Base-by-base conservation (phyloP, 2,329 filamentous ascomycete species). In the Diaporthe vaccinii region DNA sequence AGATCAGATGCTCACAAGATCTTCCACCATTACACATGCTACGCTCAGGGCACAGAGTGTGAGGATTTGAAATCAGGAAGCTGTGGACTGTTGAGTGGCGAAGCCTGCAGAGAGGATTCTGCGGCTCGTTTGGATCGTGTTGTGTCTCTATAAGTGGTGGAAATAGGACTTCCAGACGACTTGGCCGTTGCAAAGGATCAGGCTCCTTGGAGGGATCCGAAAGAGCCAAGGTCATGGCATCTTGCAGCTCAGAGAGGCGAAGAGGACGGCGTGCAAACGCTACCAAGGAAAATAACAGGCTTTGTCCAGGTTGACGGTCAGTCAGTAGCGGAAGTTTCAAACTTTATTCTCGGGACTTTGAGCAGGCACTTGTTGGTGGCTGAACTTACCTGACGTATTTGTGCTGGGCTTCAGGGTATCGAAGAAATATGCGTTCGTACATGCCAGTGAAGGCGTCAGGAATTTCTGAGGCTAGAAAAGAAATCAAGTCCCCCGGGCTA, bases 311-410 rank as follows among this genome's bases (percentile, higher is more conserved):
- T 53, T 20, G 2, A 7, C 9, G 20, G 1, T 9, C 25, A 55
- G 53, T 31, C 4, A 53, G 49, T 9, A 14, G 9, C 25, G n/a
- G n/a, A 15, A n/a, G 2, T 5, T 53, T 31, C 3, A n/a, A 7
- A 8, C 7, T 4, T 1, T 6, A 17, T 15, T 7, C 14, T 17
- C 25, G 1, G 5, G 6, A 17, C 15, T 15, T 0, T 14, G 0
- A 55, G 2, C 53, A 55, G 0, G 17, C 9, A 12, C 1, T 55
- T 4, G 2, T 6, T 25, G 4, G 3, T 2, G 7, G 34, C 34
- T 34, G 31, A 14, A 15, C 53, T 28, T 31, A 55, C 53, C 25
- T 55, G 53, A 55, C 53, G 14, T 55, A 55, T 31, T 31, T 28
- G 10, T 28, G 53, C 25, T 55, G 25, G 25, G 25, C 14, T 17